Evolutionary conservation across 805 yeast species (phyloP), one percentile per base, ranked within the genome.

Genomic region (Metschnikowia dekortorum): DNA sequence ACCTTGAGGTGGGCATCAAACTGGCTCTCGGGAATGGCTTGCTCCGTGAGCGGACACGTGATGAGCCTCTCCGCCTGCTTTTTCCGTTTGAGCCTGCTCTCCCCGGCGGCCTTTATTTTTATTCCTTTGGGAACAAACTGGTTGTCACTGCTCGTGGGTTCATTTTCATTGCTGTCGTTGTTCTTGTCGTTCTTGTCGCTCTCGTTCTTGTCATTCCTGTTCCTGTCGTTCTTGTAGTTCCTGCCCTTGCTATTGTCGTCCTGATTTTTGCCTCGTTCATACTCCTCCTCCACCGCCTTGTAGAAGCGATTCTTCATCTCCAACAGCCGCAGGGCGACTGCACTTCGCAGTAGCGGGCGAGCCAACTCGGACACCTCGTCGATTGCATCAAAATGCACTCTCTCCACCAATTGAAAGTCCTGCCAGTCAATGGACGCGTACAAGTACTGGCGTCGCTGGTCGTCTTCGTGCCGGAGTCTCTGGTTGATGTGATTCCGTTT

Each of bases 401-500:
- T 81, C 45, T 83, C 89, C 7, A 88, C 85, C 14, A 88, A 73
- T 2, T 76, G 73, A 61, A 91, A 92, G 54, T 87, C 88, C 49
- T 84, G 83, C 99, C 99, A 92, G 67, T 91, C 90, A 22, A 89
- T 83, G 8, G 86, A 79, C 0, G 91, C 89, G 67, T 77, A 88
- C 39, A 79, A 83, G 5, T 81, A 56, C 50, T 66, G 68, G 22
- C 42, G 22, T 16, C 42, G 31, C 16, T 42, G 51, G 9, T 35
- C 29, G 29, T 60, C 55, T 50, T 75, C 75, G 37, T 79, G 75
- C 41, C 64, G 56, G 41, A 62, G 65, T 46, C 48, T 64, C 53
- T 52, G 68, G 66, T 57, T 74, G 7, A 69, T 69, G 47, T 71
- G 71, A 42, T 70, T 65, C 6, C 61, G 61, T 47, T 75, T 71